These are phyloP conservation scores for Termitomyces heimii DNA, from an alignment of 768 basidiomycete species.

Conservation along the genomic window DNA sequence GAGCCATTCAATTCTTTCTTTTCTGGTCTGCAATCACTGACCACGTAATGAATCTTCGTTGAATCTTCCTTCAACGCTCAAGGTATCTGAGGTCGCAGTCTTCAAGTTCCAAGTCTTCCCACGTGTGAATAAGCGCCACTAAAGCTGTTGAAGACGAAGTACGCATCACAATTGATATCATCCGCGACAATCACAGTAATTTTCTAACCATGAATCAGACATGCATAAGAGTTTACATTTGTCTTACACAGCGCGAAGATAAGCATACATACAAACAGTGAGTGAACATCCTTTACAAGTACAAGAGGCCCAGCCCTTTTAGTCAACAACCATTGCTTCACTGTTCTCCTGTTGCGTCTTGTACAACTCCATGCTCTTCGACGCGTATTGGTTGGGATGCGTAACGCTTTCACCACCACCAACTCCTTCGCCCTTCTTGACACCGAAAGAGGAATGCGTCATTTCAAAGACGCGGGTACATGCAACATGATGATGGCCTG, in stretches of 20 bases:
- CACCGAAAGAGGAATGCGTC: constrained; percentile 65
- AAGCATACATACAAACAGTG: background rate
- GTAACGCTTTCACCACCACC: constrained; percentile 83
- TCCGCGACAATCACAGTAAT: background rate
- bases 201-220: background rate
- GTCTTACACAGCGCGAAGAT: background rate
- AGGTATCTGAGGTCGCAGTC: too few relatives aligned
- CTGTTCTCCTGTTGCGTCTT: constrained; percentile 33
- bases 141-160: too few relatives aligned
- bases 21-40: too few relatives aligned
- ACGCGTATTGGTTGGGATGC: constrained; percentile 90
- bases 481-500: constrained; percentile 85
- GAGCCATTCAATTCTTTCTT: too few relatives aligned
- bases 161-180: too few relatives aligned
- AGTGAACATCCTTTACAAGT: background rate
- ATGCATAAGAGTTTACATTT: background rate
- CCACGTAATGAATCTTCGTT: too few relatives aligned
- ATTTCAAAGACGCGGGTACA: constrained; percentile 97
- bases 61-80: too few relatives aligned
- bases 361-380: constrained; percentile 65
- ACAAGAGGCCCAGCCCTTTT: background rate
- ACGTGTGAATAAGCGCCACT: too few relatives aligned
- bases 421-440: constrained; percentile 87
- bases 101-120: too few relatives aligned
- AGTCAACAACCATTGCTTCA: constrained; percentile 39